Evolutionary conservation across 495 filamentous ascomycete species (phyloP).

Genomic region (Penicillium desertorum): DNA sequence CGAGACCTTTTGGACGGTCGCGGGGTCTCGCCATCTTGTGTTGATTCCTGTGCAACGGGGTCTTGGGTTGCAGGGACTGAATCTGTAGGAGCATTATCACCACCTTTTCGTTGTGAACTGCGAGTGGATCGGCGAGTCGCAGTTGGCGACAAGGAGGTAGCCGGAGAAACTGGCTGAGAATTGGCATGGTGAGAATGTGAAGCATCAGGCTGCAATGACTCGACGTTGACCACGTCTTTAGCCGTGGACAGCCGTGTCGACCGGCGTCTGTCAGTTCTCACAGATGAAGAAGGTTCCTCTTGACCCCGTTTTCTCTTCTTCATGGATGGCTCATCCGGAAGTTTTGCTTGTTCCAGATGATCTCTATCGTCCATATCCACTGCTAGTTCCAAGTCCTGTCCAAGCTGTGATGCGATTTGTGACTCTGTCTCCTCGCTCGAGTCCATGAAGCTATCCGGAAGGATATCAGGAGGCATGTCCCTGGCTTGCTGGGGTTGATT

Average conservation of each 20-base stretch:
- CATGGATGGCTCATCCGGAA: constrained; percentile 15
- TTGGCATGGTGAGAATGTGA: constrained; percentile 20
- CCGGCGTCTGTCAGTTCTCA: constrained; percentile 30
- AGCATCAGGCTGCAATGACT: constrained; percentile 18
- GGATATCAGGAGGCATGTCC: background rate
- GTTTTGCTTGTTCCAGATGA: constrained; percentile 6
- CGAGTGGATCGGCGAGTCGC: constrained; percentile 27
- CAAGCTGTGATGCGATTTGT: constrained; percentile 47
- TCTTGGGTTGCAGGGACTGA: constrained; percentile 14
- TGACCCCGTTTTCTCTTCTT: constrained; percentile 44
- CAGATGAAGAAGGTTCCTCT: constrained; percentile 14
- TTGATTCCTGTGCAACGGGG: constrained; percentile 1
- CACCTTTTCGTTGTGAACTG: constrained; percentile 23
- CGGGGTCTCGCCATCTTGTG: constrained; percentile 9
- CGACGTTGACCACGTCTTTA: constrained; percentile 11
- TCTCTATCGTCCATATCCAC: constrained; percentile 26
- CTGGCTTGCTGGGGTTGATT: background rate
- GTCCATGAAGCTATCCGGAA: constrained; percentile 23
- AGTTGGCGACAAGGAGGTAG: constrained; percentile 19
- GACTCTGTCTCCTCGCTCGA: constrained; percentile 45
- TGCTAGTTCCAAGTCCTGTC: constrained; percentile 43
- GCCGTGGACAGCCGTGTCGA: constrained; percentile 32
- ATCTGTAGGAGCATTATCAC: background rate
- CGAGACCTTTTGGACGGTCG: constrained; percentile 24
- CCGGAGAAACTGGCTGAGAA: constrained; percentile 7